Conservation (phyloP, 345 rosid genomes). For the Arabidopsis arenosa region DNA sequence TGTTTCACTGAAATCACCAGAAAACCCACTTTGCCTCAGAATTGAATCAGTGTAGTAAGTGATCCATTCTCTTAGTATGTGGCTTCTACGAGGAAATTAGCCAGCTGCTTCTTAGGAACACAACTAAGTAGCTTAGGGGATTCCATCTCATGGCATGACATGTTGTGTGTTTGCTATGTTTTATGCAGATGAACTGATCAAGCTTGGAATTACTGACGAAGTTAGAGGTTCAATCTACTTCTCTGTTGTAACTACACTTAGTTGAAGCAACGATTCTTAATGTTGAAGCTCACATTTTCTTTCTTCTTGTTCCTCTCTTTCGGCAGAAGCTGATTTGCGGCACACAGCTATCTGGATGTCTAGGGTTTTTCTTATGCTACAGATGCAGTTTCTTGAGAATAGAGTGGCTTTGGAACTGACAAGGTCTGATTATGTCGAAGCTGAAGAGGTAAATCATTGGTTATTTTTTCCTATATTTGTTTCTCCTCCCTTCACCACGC, state of each 20-base stretch:
- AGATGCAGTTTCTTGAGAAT: conserved; percentile 97
- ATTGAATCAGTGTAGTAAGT: background rate
- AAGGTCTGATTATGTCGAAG: conserved; percentile 89
- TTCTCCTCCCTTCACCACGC: conserved; percentile 17
- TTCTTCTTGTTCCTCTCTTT: conserved; percentile 40
- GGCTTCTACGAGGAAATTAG: conserved; percentile 2
- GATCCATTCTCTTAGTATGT: conserved; percentile 15
- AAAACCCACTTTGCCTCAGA: background rate
- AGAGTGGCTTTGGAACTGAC: conserved; percentile 97
- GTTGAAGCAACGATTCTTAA: conserved; percentile 23
- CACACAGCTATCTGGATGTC: conserved; percentile 98
- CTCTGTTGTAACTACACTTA: conserved; percentile 25
- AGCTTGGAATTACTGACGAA: conserved; percentile 85
- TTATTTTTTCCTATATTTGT: conserved; percentile 1
- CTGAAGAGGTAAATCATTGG: conserved; percentile 70
- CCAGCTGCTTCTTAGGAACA: conserved; percentile 13
- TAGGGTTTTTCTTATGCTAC: conserved; percentile 84
- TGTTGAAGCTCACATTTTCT: conserved; percentile 29
- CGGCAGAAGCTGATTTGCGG: conserved; percentile 84
- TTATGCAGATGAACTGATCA: conserved; percentile 77
- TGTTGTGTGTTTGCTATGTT: conserved; percentile 33
- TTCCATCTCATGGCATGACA: conserved; percentile 25
- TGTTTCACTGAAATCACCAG: conserved; percentile 5
- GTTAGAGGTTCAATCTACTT: conserved; percentile 62
- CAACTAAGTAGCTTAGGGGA: conserved; percentile 10